Percentiles rank a stretch among this genome's conserved stretches.
phyloP scores from a whole-genome alignment of 1,284 basidiomycete species.

The Cronartium quercuum region DNA sequence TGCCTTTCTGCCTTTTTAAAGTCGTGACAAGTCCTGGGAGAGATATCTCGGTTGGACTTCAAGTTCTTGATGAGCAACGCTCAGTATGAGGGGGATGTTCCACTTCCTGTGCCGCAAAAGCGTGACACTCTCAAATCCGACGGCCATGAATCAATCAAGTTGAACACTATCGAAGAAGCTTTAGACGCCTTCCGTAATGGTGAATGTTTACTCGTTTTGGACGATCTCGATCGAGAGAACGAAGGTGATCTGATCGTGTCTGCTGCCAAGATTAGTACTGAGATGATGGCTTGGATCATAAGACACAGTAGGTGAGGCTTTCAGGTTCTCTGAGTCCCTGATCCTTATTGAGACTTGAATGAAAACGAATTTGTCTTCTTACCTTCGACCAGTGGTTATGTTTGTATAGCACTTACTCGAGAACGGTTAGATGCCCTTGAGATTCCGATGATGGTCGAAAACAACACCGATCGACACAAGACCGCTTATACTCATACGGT shows the following conservation, averaged over 20 bases:
- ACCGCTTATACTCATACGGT: constrained; percentile 97
- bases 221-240: constrained; percentile 86
- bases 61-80: not conserved
- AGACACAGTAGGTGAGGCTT: constrained; percentile 72
- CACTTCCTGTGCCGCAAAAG: not conserved
- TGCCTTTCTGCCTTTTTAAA: too few species aligned
- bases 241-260: constrained; percentile 89
- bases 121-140: constrained; percentile 1
- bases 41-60: not conserved
- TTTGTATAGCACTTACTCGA: constrained; percentile 79
- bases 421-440: constrained; percentile 70
- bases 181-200: constrained; percentile 70
- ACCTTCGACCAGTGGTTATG: constrained; percentile 71
- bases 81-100: not conserved
- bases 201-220: constrained; percentile 90
- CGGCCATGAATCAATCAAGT: constrained; percentile 45
- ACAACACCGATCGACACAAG: constrained; percentile 82
- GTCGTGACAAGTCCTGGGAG: too few species aligned
- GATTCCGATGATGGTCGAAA: constrained; percentile 86
- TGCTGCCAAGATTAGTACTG: constrained; percentile 71
- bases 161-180: constrained; percentile 72
- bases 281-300: constrained; percentile 99
- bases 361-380: not conserved
- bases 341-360: not conserved
- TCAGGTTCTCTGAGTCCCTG: not conserved